Evolutionary conservation across 106 monocot genomes (phyloP).

Genomic region (Dioscorea dumetorum): DNA sequence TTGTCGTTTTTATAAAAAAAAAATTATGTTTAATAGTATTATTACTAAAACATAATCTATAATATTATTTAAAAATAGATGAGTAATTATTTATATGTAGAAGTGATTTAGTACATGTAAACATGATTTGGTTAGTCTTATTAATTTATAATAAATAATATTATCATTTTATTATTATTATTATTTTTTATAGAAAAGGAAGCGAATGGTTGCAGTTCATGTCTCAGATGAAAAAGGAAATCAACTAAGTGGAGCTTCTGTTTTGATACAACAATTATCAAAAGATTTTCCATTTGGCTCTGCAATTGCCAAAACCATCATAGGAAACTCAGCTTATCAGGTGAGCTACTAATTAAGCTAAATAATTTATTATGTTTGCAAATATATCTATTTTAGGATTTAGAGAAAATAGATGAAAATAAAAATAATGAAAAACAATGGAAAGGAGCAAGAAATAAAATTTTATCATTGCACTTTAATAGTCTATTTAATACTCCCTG

Average conservation of each 20-base stretch:
- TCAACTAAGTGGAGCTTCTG: constrained; percentile 39
- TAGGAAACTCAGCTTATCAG: constrained; percentile 71
- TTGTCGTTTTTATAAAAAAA: too few relatives aligned
- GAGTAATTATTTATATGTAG: too few relatives aligned
- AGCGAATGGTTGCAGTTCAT: constrained; percentile 53
- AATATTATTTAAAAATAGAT: too few relatives aligned
- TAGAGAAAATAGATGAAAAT: too few relatives aligned
- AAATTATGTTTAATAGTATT: too few relatives aligned
- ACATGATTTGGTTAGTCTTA: background rate
- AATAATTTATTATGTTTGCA: background rate
- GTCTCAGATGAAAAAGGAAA: constrained; percentile 55
- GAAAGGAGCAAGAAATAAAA: too few relatives aligned
- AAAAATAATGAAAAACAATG: too few relatives aligned
- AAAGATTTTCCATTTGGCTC: constrained; percentile 86
- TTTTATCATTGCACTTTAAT: too few relatives aligned
- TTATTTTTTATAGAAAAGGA: constrained; percentile 46
- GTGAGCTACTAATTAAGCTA: constrained; percentile 6
- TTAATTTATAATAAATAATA: too few relatives aligned
- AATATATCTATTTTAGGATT: background rate
- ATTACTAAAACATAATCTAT: too few relatives aligned
- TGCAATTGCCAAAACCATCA: constrained; percentile 65
- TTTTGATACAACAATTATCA: constrained; percentile 38
- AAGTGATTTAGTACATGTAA: background rate
- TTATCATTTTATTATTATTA: background rate
- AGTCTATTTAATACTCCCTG: too few relatives aligned